Base-by-base conservation (phyloP, 2,329 filamentous ascomycete genomes). In the Magnaporthiopsis rhizophila region DNA sequence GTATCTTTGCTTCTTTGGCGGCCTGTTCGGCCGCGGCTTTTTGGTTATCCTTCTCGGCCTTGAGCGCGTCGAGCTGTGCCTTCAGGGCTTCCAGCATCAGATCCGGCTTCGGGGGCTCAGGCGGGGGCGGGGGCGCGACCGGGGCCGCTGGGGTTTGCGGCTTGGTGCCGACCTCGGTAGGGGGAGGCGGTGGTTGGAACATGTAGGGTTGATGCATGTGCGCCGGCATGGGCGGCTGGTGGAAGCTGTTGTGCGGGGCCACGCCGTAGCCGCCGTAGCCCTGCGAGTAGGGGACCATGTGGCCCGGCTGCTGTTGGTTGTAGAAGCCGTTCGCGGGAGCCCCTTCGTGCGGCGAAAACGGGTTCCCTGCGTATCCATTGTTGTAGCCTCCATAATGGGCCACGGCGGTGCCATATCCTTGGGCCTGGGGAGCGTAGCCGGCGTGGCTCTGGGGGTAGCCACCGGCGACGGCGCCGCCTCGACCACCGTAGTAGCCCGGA, bases 241-340 rank as follows among this genome's bases (percentile, higher is more conserved):
- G 38, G 45, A 62, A 56, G 45, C 21, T 57, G 15, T 3, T 45
- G 38, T 45, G 38, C 38, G 38, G 24, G 18, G 58, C 24, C 4
- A 28, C 38, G 36, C 67, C 70, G 60, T 74, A 73, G 3, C 66
- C 73, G 28, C 69, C 72, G 63, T 74, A 78, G 26, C 71, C 71
- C 18, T 70, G 70, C 34, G 76, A 75, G 64, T 83, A 84, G 11
- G 80, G 81, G 72, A 83, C 80, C 78, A 85, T 79, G 59, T 81
- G 80, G 64, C 81, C 80, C 63, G 76, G 77, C 64, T 72, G 71
- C 60, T 74, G 72, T 34, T 72, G 72, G 30, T 78, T 77, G 3
- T 72, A 73, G 62, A 78, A 84, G 67, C 76, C 82, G 65, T 75
- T 75, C 45, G 74, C 73, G 30, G 73, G 74, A n/a, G 71, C 73